phyloP scores from a whole-genome alignment of 345 rosid genomes.

The Citrus sinensis region DVS_A1.0 CM039163.1:34482501-34483000 shows the following conservation, averaged over 20 bases:
- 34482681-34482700: neutral
- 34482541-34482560: constrained; percentile 54
- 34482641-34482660: neutral
- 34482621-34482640: neutral
- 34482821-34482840: neutral
- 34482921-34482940: too few relatives aligned
- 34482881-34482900: too few relatives aligned
- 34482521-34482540: constrained; percentile 38
- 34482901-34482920: too few relatives aligned
- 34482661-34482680: neutral
- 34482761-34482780: neutral
- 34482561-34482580: constrained; percentile 82
- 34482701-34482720: neutral
- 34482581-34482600: constrained; percentile 1
- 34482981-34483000: too few relatives aligned
- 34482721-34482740: neutral
- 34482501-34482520: constrained; percentile 51
- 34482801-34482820: neutral
- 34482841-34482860: too few relatives aligned
- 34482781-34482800: neutral
- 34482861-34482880: too few relatives aligned
- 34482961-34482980: too few relatives aligned
- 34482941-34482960: too few relatives aligned
- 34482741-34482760: neutral
- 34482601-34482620: neutral